Evolutionary conservation across 2,329 filamentous ascomycete genomes (phyloP).

Genomic region (Colletotrichum destructivum): DNA sequence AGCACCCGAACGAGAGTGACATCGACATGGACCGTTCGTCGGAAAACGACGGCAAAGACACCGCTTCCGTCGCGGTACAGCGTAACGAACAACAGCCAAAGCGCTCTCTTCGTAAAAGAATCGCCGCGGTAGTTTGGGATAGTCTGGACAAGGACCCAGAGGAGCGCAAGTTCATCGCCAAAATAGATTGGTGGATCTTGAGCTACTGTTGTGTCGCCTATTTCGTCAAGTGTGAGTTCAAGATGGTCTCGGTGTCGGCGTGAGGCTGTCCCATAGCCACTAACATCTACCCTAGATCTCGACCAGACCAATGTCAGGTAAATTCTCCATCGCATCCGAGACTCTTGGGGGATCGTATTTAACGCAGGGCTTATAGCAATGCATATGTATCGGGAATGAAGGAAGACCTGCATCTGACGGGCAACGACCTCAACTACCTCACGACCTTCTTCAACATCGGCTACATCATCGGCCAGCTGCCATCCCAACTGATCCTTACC

Average conservation of each 20-base stretch:
- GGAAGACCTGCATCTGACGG: constrained; percentile 66
- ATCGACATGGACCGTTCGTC: neutral
- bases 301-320: constrained; percentile 4
- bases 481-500: constrained; percentile 57
- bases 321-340: neutral
- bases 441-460: constrained; percentile 71
- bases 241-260: neutral
- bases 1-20: neutral
- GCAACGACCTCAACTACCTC: constrained; percentile 69
- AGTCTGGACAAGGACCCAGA: constrained; percentile 52
- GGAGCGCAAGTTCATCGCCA: constrained; percentile 51
- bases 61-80: constrained; percentile 46
- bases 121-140: constrained; percentile 51
- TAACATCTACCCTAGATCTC: neutral
- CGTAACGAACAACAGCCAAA: neutral
- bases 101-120: constrained; percentile 30
- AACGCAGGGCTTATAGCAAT: constrained; percentile 50
- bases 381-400: constrained; percentile 62
- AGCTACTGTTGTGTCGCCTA: constrained; percentile 55
- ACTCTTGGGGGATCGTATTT: neutral
- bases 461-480: constrained; percentile 66
- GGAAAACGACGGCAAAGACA: neutral
- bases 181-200: constrained; percentile 54
- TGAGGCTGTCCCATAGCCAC: neutral
- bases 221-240: constrained; percentile 53